Evolutionary conservation across 495 filamentous ascomycete genomes (phyloP).

Genomic region (Oidiodendron maius): DNA sequence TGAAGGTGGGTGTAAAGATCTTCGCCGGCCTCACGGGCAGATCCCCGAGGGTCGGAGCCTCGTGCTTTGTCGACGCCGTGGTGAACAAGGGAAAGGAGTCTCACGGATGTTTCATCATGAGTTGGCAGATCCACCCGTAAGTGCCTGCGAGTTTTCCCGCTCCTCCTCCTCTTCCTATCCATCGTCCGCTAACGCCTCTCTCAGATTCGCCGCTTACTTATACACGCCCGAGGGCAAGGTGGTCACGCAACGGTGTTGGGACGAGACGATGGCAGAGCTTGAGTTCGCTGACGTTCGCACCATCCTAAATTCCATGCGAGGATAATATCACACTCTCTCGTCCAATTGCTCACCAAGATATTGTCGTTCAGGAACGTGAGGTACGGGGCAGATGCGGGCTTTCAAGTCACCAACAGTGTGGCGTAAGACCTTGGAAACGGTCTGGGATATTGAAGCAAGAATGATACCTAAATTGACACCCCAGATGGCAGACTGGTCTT

Average conservation of each 20-base stretch:
- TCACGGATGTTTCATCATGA: constrained; percentile 36
- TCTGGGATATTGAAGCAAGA: too few species aligned
- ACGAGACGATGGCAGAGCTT: constrained; percentile 39
- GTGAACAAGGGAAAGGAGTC: constrained; percentile 37
- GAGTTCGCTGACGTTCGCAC: constrained; percentile 29
- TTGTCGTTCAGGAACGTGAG: too few species aligned
- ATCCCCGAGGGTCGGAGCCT: constrained; percentile 27
- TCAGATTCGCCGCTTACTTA: constrained; percentile 8
- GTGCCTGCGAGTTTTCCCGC: constrained; percentile 9
- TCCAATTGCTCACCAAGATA: too few species aligned
- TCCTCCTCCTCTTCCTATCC: not conserved
- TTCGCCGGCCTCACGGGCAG: constrained; percentile 24
- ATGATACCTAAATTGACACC: too few species aligned
- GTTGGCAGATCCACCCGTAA: constrained; percentile 36
- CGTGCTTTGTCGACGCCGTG: constrained; percentile 34
- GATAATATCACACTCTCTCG: too few species aligned
- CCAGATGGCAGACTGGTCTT: too few species aligned
- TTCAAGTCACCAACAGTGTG: too few species aligned
- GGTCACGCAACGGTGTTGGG: constrained; percentile 32
- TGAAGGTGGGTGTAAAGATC: constrained; percentile 13
- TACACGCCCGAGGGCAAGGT: constrained; percentile 32
- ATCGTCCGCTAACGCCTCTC: not conserved
- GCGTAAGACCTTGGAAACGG: too few species aligned
- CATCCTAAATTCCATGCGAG: constrained; percentile 28
- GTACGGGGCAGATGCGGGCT: too few species aligned